Evolutionary conservation across 2,329 filamentous ascomycete species (phyloP), one percentile per base, ranked within the genome.

Genomic region (Pseudopithomyces chartarum): DNA sequence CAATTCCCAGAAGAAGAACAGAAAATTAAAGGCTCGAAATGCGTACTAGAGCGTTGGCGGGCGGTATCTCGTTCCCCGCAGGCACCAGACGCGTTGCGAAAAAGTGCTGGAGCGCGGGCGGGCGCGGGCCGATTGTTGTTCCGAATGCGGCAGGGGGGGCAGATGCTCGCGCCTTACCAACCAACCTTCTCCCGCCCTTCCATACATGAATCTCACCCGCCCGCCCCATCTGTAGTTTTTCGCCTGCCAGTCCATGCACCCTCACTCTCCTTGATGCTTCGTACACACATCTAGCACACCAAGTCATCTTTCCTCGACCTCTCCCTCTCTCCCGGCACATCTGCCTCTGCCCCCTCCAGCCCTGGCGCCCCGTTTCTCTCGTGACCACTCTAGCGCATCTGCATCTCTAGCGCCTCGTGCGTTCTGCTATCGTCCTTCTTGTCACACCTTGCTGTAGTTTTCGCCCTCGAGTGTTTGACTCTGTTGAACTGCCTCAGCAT

Each of bases 61-160:
- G 48, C 36, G 20, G 48, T 51, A 23, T 42, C 8, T 19, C 26
- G 23, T 64, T 62, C 64, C 64, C 46, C 54, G 58, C 60, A 59
- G 56, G 57, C 55, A 54, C 59, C 64, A 65, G 59, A 70, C 64
- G 66, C 69, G 70, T 54, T 34, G 20, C 20, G 58, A 62, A 67
- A 71, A 70, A 65, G 66, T 67, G 64, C 36, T 17, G 45, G 13
- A 40, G 48, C 44, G 44, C 44, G 36, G 36, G 48, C 33, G 10
- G 20, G 15, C 45, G 45, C 44, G 62, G 63, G 38, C 26, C 44
- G 15, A 6, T n/a, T 43, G 60, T 63, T 64, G 39, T 43, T 49
- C 67, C 65, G 62, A 40, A 33, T 29, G 32, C 44, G 43, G 54
- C 40, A 52, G 36, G 36, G 44, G 39, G 36, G 12, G 29, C 20